A percentile compares a stretch with the other conserved stretches of the same genome.
phyloP scores from a whole-genome alignment of 208 protist species.

The Spongospora subterranea region DNA sequence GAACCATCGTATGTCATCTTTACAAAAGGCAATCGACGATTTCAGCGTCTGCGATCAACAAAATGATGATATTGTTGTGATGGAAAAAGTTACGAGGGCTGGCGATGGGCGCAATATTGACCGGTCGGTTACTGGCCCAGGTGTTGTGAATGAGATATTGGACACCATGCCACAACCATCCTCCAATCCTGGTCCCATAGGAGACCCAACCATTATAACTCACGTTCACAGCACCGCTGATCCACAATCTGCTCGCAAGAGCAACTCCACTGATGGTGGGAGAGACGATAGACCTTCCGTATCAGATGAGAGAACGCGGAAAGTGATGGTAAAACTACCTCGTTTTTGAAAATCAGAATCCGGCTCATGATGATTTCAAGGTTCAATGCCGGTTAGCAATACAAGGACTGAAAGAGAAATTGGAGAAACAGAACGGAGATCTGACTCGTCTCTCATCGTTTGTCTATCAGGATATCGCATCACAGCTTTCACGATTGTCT shows the following conservation, averaged over 20 bases:
- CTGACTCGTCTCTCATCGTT: constrained; percentile 21
- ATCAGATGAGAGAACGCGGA: neutral
- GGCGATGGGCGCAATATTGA: no score
- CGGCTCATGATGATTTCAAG: neutral
- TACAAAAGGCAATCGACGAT: constrained; percentile 42
- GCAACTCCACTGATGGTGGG: no score
- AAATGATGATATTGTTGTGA: no score
- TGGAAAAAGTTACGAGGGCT: no score
- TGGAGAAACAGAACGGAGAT: constrained; percentile 34
- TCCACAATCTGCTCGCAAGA: no score
- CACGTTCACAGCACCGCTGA: no score
- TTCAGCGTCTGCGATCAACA: neutral
- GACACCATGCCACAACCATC: no score
- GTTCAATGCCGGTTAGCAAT: constrained; percentile 11
- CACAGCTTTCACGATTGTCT: neutral
- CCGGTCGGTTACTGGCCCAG: no score
- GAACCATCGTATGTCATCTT: neutral
- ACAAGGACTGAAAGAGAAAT: neutral
- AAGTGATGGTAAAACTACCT: neutral
- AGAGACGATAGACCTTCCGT: no score
- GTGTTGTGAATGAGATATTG: no score
- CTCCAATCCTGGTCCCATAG: no score
- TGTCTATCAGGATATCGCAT: constrained; percentile 3
- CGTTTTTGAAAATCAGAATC: neutral
- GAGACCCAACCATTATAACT: no score